phyloP scores from a whole-genome alignment of 2,329 filamentous ascomycete genomes.

The Xylaria sp. region DNA sequence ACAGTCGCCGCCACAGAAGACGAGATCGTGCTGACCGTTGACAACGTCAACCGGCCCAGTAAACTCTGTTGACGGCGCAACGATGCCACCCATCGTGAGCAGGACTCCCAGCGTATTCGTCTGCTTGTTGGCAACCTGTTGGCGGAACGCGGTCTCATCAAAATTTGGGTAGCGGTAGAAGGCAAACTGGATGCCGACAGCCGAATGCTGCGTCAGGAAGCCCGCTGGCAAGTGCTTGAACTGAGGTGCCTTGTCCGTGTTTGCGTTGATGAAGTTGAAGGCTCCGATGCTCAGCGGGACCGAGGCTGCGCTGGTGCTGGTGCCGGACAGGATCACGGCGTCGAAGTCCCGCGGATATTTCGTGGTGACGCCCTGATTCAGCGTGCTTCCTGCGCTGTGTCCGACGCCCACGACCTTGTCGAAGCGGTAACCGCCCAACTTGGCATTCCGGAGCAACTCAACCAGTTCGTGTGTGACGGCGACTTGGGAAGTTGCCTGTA shows the following conservation, averaged over 20 bases:
- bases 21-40: constrained; percentile 34
- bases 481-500: constrained; percentile 46
- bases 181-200: constrained; percentile 30
- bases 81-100: constrained; percentile 29
- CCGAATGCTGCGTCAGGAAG: constrained; percentile 26
- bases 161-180: constrained; percentile 32
- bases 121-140: constrained; percentile 32
- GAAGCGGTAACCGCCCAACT: constrained; percentile 36
- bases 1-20: constrained; percentile 34
- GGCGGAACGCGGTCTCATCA: constrained; percentile 24
- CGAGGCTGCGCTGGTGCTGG: constrained; percentile 28
- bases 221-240: constrained; percentile 33
- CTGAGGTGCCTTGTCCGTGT: constrained; percentile 30
- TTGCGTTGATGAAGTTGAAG: constrained; percentile 28
- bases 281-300: constrained; percentile 23
- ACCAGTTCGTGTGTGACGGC: constrained; percentile 45
- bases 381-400: constrained; percentile 46
- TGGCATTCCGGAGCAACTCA: constrained; percentile 33
- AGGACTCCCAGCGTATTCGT: constrained; percentile 32
- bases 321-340: constrained; percentile 46
- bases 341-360: constrained; percentile 43
- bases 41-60: constrained; percentile 32
- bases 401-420: constrained; percentile 46
- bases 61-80: constrained; percentile 28
- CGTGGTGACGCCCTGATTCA: constrained; percentile 42